Conservation (phyloP, 2,329 filamentous ascomycete genomes). For the Ophiostoma sp. region DNA sequence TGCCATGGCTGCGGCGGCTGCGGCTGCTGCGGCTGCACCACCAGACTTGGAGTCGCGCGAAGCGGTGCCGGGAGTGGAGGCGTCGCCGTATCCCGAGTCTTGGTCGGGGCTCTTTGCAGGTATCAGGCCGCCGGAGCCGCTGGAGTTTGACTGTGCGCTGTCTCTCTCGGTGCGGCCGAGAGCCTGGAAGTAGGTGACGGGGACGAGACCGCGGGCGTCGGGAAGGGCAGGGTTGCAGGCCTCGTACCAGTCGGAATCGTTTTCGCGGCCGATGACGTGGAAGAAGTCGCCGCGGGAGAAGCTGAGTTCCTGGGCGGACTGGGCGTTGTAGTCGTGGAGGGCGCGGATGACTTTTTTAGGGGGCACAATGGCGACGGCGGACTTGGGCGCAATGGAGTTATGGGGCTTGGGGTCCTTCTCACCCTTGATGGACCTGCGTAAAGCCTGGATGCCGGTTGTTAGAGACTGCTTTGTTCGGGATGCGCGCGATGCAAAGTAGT, state of each 20-base stretch:
- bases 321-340: slow-evolving; percentile 83
- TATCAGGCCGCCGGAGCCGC: slow-evolving; percentile 34
- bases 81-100: slow-evolving; percentile 83
- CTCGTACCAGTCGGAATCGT: slow-evolving; percentile 96
- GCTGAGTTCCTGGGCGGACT: slow-evolving; percentile 70
- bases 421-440: slow-evolving; percentile 85
- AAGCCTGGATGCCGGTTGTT: slow-evolving; percentile 55
- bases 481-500: slow-evolving; percentile 3
- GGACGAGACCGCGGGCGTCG: slow-evolving; percentile 83
- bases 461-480: slow-evolving; percentile 36
- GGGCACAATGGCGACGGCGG: slow-evolving; percentile 80
- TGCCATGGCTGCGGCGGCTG: slow-evolving; percentile 32
- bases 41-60: slow-evolving; percentile 15
- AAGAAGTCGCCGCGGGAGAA: slow-evolving; percentile 97
- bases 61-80: slow-evolving; percentile 29
- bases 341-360: slow-evolving; percentile 98
- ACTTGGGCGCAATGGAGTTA: slow-evolving; percentile 75
- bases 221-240: slow-evolving; percentile 90
- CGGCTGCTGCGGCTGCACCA: slow-evolving; percentile 24
- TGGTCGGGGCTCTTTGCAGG: slow-evolving; percentile 59
- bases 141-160: slow-evolving; percentile 65
- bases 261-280: slow-evolving; percentile 92
- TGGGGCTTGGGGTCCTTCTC: slow-evolving; percentile 73
- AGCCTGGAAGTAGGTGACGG: slow-evolving; percentile 87
- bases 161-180: slow-evolving; percentile 89